These are phyloP conservation scores for Monoraphidium neglectum DNA, from an alignment of 139 green algal genomes.

Conservation along the genomic window DNA sequence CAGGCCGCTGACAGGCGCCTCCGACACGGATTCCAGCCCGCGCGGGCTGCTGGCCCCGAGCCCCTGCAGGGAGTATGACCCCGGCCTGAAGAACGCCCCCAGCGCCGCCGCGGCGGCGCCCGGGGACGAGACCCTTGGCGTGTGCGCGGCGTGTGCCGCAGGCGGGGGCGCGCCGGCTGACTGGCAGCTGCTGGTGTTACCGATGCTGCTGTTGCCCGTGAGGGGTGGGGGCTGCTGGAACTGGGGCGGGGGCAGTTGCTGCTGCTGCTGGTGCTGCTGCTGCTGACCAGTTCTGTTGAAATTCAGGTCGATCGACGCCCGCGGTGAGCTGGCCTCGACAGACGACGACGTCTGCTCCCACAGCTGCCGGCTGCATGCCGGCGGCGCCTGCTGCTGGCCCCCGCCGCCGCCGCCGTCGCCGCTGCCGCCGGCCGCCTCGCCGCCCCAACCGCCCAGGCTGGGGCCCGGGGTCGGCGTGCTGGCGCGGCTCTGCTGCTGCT, in stretches of 20 bases:
- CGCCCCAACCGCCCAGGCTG: neutral
- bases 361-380: neutral
- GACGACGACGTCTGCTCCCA: too few species aligned
- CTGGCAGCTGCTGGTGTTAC: neutral
- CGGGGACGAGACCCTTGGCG: too few species aligned
- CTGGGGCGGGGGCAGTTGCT: neutral
- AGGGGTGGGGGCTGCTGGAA: neutral
- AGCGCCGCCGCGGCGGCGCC: too few species aligned
- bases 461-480: neutral
- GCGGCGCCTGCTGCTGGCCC: neutral
- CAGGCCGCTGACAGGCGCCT: too few species aligned
- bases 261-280: slow-evolving; percentile 4
- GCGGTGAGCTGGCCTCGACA: too few species aligned
- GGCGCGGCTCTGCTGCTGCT: neutral
- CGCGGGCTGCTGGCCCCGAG: too few species aligned
- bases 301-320: neutral
- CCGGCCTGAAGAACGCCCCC: too few species aligned
- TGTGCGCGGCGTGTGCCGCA: too few species aligned
- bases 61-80: too few species aligned
- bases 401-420: neutral
- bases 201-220: neutral
- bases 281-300: neutral
- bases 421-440: too few species aligned
- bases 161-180: too few species aligned
- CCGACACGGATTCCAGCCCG: too few species aligned